Conservation (phyloP, 257 asterid genomes). For the Solanum habrochaites region DNA sequence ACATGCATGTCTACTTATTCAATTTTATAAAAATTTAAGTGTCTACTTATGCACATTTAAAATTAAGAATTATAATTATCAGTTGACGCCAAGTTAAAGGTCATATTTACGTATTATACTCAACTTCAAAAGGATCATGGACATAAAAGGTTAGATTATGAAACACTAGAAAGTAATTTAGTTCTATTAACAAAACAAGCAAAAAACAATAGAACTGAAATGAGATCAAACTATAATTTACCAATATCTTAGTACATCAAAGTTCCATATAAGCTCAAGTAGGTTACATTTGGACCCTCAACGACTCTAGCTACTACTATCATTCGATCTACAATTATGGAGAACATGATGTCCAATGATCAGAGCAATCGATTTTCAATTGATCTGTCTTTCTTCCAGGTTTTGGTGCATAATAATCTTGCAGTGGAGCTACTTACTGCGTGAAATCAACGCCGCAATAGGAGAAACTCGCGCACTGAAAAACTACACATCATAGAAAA, state of each 20-base stretch:
- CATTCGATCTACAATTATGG: neutral
- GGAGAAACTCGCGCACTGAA: neutral
- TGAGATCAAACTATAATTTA: neutral
- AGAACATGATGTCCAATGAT: neutral
- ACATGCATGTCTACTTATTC: too few species aligned
- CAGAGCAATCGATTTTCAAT: neutral
- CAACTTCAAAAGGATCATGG: too few species aligned
- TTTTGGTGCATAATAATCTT: neutral
- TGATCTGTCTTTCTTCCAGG: neutral
- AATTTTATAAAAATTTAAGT: too few species aligned
- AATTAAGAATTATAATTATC: rapidly evolving
- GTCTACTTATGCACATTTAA: too few species aligned
- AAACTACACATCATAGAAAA: neutral
- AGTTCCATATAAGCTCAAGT: neutral
- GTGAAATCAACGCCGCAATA: neutral
- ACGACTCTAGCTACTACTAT: neutral
- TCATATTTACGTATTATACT: too few species aligned
- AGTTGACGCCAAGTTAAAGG: too few species aligned
- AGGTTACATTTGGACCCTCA: neutral
- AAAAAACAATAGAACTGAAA: neutral
- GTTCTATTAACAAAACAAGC: too few species aligned
- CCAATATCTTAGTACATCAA: neutral
- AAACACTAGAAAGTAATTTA: neutral
- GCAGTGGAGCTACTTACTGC: neutral
- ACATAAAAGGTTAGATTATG: too few species aligned